phyloP scores from a whole-genome alignment of 1,284 basidiomycete genomes.

The Ustilago xerochloae region DNA sequence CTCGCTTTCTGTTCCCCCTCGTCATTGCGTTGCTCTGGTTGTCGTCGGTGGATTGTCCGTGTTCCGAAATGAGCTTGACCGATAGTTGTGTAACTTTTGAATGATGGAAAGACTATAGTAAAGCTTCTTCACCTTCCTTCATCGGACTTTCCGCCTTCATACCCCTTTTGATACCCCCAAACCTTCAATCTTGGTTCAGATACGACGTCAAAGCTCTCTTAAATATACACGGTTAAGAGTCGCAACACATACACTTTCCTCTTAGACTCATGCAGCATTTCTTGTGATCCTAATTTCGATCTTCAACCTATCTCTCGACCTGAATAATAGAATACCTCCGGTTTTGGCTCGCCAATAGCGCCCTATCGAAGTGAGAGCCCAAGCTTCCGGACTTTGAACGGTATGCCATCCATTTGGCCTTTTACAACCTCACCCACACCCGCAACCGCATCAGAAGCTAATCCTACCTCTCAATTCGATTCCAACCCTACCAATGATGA shows the following conservation, averaged over 20 bases:
- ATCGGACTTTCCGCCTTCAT: neutral
- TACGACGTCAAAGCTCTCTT: neutral
- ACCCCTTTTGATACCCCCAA: neutral
- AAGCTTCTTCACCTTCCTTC: neutral
- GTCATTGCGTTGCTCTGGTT: neutral
- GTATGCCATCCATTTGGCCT: constrained; percentile 10
- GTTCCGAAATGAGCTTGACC: neutral
- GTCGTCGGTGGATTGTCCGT: neutral
- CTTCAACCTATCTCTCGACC: no score
- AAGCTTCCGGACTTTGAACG: neutral
- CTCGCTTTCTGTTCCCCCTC: neutral
- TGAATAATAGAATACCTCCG: no score
- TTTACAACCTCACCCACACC: neutral
- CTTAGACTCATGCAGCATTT: no score
- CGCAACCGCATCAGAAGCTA: no score
- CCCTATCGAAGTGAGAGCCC: no score
- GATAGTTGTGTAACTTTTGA: neutral
- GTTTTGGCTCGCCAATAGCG: no score
- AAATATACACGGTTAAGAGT: constrained; percentile 1
- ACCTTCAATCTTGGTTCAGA: neutral
- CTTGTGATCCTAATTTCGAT: no score
- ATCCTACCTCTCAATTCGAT: neutral
- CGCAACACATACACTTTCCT: neutral
- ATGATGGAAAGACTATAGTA: neutral
- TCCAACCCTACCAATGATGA: neutral